phyloP scores from a whole-genome alignment of 2,329 filamentous ascomycete genomes.

The Monilinia polystroma region DNA sequence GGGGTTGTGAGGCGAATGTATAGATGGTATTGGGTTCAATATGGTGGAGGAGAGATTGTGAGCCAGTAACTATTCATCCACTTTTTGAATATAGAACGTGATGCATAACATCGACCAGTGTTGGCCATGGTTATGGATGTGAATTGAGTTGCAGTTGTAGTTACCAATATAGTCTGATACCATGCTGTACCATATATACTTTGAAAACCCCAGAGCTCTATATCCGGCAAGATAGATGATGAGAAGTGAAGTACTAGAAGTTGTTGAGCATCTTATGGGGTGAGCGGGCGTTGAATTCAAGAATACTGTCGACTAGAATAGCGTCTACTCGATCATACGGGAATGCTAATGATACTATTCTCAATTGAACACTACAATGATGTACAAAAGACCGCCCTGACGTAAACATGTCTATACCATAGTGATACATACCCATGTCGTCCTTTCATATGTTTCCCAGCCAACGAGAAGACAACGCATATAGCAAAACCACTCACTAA shows the following conservation, averaged over 20 bases:
- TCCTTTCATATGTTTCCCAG: background rate
- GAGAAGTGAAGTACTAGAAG: background rate
- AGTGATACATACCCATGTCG: background rate
- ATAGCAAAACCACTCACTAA: background rate
- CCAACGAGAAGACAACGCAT: constrained; percentile 6
- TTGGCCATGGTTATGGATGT: background rate
- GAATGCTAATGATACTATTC: background rate
- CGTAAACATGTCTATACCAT: background rate
- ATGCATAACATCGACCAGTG: background rate
- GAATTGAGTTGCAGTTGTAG: background rate
- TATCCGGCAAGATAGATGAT: background rate
- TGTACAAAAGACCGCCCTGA: background rate
- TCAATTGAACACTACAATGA: background rate
- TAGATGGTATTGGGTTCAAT: background rate
- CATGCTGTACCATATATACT: background rate
- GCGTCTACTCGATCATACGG: background rate
- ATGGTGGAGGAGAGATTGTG: background rate
- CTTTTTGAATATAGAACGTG: background rate
- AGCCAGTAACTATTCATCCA: background rate
- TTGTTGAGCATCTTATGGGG: background rate
- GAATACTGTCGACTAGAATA: background rate
- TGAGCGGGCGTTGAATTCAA: background rate
- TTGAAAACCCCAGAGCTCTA: background rate
- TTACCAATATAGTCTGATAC: background rate
- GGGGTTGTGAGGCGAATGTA: background rate